Evolutionary conservation across 352 stramenopile genomes (phyloP), one percentile per base, ranked within the genome.

Genomic region (Phytophthora colocasiae): DNA sequence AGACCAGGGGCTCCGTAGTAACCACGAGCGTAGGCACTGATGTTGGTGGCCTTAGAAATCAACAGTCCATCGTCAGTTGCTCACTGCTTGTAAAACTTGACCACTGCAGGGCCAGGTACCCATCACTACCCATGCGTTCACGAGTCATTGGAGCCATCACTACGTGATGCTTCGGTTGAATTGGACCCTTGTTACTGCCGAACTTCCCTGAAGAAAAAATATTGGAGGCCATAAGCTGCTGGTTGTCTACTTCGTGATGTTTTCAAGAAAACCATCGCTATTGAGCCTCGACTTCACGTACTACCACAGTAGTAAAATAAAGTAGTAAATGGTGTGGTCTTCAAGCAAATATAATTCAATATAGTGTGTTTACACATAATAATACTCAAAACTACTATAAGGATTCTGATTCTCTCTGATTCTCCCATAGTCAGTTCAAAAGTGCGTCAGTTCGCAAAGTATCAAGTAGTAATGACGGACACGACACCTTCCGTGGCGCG

Each of bases 101-200:
- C 58, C 27, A 79, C 70, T 7, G 84, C 69, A 3, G 57, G 36
- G 6, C 71, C 64, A 12, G 77, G 78, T 3, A 86, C 58, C 68
- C 71, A 9, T 76, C 69, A 34, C 76, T 67, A 2, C 62, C 77
- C 26, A 56, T 69, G 36, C 68, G 80, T 17, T 78, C 49, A 12
- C 66, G 80, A 22, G 84, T 92, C 24, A 91, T 71, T 6, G 84
- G 84, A 12, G 83, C 83, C 75, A 92, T 83, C 34, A 91, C 83
- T 17, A 92, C 68, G 34, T 81, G 80, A 52, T 92, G 79, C 53
- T 75, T 73, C 39, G 92, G 63, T 47, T 77, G 44, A 15, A 77
- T 54, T 17, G 72, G 66, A 2, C 56, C 27, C 29, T 63, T 68
- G 12, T 81, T 71, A 22, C 68, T 71, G 36, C 79, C 77, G 53